These are phyloP conservation scores for Coelastrella sp. DNA, from an alignment of 139 green algal genomes.

Conservation along the genomic window DNA sequence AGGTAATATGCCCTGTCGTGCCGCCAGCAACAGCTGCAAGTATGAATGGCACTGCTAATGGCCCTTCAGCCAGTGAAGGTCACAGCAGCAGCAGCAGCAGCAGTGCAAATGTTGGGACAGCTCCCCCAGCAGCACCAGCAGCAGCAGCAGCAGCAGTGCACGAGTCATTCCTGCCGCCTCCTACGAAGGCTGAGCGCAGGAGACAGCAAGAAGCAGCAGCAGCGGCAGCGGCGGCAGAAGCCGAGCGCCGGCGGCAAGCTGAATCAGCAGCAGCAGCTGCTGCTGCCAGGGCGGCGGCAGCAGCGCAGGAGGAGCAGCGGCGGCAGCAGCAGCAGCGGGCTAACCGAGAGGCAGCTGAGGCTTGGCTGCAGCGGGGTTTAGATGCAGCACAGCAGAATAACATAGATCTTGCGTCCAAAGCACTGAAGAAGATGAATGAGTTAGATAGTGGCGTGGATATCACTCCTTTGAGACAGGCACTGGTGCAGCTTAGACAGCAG, in stretches of 20 bases:
- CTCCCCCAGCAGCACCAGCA: neutral
- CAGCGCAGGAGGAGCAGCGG: neutral
- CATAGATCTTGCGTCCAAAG: neutral
- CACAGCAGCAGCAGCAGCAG: neutral
- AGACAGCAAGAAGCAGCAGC: neutral
- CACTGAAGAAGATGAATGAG: slow-evolving; percentile 1
- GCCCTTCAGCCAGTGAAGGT: neutral
- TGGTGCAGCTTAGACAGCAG: slow-evolving; percentile 17
- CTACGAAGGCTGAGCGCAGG: neutral
- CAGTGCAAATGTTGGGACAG: neutral
- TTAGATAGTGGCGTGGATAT: neutral
- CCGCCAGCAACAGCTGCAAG: neutral
- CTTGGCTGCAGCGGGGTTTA: slow-evolving; percentile 15
- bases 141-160: neutral
- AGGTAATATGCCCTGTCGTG: neutral
- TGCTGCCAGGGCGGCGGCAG: neutral
- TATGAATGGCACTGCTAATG: neutral
- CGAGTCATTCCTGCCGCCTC: neutral
- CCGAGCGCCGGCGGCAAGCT: neutral
- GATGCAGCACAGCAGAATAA: neutral
- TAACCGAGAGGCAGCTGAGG: slow-evolving; percentile 18
- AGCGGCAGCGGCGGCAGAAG: slow-evolving; percentile 23
- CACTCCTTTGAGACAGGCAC: neutral
- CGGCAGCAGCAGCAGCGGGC: slow-evolving; percentile 25
- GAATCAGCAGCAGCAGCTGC: neutral